These are phyloP conservation scores for Chenopodium suecicum DNA, from an alignment of 148 eudicot species.

Conservation along the genomic window DNA sequence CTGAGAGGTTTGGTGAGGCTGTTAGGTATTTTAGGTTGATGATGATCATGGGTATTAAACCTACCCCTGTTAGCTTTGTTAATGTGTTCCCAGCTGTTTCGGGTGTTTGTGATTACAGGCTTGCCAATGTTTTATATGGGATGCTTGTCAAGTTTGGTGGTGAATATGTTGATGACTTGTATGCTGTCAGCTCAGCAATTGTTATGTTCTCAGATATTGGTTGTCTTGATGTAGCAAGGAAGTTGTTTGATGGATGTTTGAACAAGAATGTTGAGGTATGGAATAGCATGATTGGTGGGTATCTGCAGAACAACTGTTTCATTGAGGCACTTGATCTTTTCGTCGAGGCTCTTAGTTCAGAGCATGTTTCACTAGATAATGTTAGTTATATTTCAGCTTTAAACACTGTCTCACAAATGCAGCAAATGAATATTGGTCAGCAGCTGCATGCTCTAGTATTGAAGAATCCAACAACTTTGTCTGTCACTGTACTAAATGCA, in stretches of 20 bases:
- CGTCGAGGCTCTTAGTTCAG: slow-evolving; percentile 46
- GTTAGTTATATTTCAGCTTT: slow-evolving; percentile 69
- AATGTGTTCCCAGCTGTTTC: slow-evolving; percentile 76
- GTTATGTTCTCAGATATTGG: slow-evolving; percentile 81
- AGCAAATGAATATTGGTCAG: slow-evolving; percentile 45
- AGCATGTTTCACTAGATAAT: slow-evolving; percentile 43
- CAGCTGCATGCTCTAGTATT: slow-evolving; percentile 71
- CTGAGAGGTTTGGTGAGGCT: slow-evolving; percentile 48
- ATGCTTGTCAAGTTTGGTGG: slow-evolving; percentile 63
- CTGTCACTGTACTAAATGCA: slow-evolving; percentile 57
- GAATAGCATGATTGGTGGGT: slow-evolving; percentile 94
- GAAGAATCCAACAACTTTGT: slow-evolving; percentile 37
- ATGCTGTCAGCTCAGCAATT: slow-evolving; percentile 71
- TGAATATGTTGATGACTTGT: slow-evolving; percentile 53
- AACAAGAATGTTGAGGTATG: slow-evolving; percentile 83
- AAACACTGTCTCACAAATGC: slow-evolving; percentile 81
- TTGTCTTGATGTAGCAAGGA: slow-evolving; percentile 50
- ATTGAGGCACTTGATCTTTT: slow-evolving; percentile 67
- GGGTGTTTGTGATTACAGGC: slow-evolving; percentile 29
- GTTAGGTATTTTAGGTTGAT: slow-evolving; percentile 59
- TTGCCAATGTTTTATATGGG: slow-evolving; percentile 63
- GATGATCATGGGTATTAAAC: slow-evolving; percentile 61
- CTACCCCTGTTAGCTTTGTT: slow-evolving; percentile 75
- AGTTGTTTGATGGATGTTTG: slow-evolving; percentile 56
- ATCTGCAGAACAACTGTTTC: slow-evolving; percentile 58